These are phyloP conservation scores for Zygotorulaspora florentina DNA, from an alignment of 805 yeast genomes.

Conservation along the genomic window DNA sequence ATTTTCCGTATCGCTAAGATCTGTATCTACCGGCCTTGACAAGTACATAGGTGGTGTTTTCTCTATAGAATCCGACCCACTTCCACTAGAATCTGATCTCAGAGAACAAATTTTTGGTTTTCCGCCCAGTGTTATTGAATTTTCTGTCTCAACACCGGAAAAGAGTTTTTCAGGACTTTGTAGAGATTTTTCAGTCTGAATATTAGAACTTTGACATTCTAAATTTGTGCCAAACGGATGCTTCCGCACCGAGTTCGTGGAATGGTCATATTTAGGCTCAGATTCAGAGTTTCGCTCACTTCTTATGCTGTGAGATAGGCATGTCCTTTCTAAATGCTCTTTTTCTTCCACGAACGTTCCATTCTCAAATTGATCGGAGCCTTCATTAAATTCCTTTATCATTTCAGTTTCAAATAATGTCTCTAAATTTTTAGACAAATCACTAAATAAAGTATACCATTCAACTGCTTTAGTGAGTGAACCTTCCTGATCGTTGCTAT, in stretches of 20 bases:
- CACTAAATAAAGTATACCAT: constrained; percentile 18
- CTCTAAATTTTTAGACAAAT: constrained; percentile 16
- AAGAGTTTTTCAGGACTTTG: neutral
- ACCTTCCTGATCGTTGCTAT: neutral
- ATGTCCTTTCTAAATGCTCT: neutral
- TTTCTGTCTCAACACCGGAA: too few species aligned
- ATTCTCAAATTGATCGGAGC: neutral
- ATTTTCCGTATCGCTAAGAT: neutral
- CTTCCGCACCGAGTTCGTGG: neutral
- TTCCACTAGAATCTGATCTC: neutral
- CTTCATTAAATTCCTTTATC: constrained; percentile 5
- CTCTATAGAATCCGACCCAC: constrained; percentile 7
- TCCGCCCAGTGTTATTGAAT: neutral
- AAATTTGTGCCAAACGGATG: neutral
- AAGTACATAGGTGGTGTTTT: constrained; percentile 16
- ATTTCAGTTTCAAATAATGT: constrained; percentile 20
- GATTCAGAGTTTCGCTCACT: too few species aligned
- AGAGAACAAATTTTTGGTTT: neutral
- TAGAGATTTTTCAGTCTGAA: neutral
- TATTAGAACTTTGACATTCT: neutral
- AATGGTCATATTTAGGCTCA: neutral
- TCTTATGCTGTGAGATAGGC: too few species aligned
- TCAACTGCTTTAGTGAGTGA: neutral
- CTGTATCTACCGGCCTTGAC: neutral
- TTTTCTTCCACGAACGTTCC: neutral